Base-by-base conservation (phyloP, 352 stramenopile species). In the Globisporangium sylvaticum region DNA sequence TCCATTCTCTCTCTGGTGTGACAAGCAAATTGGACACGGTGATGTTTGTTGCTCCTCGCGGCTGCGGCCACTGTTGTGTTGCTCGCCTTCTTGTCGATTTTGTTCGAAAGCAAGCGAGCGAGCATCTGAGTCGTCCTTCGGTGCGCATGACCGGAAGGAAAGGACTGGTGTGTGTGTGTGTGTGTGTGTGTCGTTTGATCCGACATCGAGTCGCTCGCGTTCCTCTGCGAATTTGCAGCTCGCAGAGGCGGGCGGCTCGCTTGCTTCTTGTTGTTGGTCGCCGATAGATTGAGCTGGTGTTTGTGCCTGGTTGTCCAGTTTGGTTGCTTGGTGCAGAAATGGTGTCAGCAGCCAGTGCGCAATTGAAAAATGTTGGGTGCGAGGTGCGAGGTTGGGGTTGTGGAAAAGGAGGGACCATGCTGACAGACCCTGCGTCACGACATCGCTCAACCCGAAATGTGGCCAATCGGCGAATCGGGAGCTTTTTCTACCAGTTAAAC, bases 361-460 rank as follows among this genome's bases (percentile, higher is more conserved):
- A 59, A 42, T 27, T 27, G 54, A 14, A 57, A 57, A 31, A 59
- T 27, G 27, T 42, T 42, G 54, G 54, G 18, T 22, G 32, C 20
- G 2, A 14, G 54, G 29, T 58, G 52, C 0, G 20, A 29, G 53
- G 14, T 48, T 48, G 18, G 15, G 53, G 25, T 37, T 58, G 34
- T 4, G 54, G 20, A 9, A 60, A 31, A 60, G 20, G 55, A 34
- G 29, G 55, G 55, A 60, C 55, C 55, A 46, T 46, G 29, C 20
- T 60, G 55, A 60, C 55, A n/a, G 29, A 18, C 55, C 29, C 55
- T 60, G 55, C 55, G 55, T 60, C 55, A 60, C 7, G 9, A 12
- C 15, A 25, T 2, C 18, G 53, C 29, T 59, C 18, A 25, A 18
- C 4, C n/a, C 27, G 18, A 15, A 6, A 22, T 24, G 18, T 42